These are phyloP conservation scores for Chiua virens DNA, from an alignment of 768 basidiomycete genomes.

Conservation along the genomic window DNA sequence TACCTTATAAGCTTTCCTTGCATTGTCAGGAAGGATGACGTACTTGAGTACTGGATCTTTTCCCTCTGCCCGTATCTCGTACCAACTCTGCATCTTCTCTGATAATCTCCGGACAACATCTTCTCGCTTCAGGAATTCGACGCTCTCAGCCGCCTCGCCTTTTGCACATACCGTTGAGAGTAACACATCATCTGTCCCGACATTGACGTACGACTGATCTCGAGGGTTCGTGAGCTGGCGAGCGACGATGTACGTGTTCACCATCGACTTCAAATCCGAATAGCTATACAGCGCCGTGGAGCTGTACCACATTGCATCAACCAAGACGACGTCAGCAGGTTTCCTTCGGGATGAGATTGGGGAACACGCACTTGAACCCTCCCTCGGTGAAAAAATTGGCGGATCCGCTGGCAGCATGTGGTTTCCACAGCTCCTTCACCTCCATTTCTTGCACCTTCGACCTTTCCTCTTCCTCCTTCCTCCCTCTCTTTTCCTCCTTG, in stretches of 20 bases:
- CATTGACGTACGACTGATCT: constrained; percentile 70
- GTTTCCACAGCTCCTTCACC: constrained; percentile 76
- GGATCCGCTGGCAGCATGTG: constrained; percentile 48
- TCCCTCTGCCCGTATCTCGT: constrained; percentile 57
- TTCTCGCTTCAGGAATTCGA: constrained; percentile 66
- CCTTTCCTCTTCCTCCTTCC: constrained; percentile 50
- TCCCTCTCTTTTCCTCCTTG: constrained; percentile 60
- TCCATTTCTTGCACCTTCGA: constrained; percentile 49
- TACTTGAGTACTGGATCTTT: constrained; percentile 62
- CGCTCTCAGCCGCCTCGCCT: constrained; percentile 24
- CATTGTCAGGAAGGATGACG: constrained; percentile 21
- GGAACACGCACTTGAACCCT: constrained; percentile 55
- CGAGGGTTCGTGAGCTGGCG: constrained; percentile 62
- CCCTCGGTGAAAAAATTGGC: constrained; percentile 61
- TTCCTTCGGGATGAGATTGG: neutral
- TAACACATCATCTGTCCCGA: constrained; percentile 48
- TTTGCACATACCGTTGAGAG: constrained; percentile 38
- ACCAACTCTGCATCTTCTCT: constrained; percentile 75
- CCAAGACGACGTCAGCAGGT: neutral
- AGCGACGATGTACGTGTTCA: constrained; percentile 63
- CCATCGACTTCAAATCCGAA: constrained; percentile 51
- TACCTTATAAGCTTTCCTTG: neutral
- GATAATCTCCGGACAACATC: constrained; percentile 55
- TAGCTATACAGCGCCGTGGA: constrained; percentile 52
- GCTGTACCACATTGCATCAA: constrained; percentile 34